phyloP scores from a whole-genome alignment of 148 eudicot genomes.

The Mesembryanthemum crystallinum region DNA sequence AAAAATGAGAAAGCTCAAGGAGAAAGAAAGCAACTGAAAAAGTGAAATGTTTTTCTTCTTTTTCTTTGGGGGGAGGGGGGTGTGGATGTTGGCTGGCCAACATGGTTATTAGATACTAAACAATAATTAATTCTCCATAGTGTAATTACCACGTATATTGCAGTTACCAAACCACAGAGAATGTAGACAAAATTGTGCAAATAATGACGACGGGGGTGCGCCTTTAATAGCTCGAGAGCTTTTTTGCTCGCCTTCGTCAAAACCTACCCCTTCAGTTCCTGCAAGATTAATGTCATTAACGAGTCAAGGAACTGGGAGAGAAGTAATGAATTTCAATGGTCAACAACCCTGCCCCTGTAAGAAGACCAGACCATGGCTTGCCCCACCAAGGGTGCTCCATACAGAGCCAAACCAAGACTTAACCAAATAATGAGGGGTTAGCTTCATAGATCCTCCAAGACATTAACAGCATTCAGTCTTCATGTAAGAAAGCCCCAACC shows the following conservation, averaged over 20 bases:
- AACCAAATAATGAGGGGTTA: background rate
- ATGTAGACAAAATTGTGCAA: slow-evolving; percentile 87
- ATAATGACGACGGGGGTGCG: slow-evolving; percentile 74
- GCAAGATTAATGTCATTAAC: slow-evolving; percentile 17
- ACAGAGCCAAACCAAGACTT: background rate
- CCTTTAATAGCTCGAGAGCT: slow-evolving; percentile 81
- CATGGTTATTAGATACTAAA: background rate
- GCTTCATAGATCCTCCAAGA: background rate
- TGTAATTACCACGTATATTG: slow-evolving; percentile 80
- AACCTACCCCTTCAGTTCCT: slow-evolving; percentile 42
- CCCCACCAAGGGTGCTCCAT: background rate
- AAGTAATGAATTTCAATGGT: background rate
- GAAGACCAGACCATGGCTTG: background rate
- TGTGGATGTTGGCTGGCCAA: background rate
- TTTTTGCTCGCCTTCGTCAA: slow-evolving; percentile 50
- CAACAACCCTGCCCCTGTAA: background rate
- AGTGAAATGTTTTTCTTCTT: background rate
- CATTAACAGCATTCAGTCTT: background rate
- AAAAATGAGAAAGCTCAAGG: background rate
- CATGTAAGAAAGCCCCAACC: background rate
- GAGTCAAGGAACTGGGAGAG: background rate
- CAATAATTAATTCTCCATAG: background rate
- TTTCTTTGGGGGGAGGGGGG: background rate
- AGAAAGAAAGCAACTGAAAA: background rate
- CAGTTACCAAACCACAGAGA: slow-evolving; percentile 94